Base-by-base conservation (phyloP, 768 basidiomycete species). In the Leccinum uliginosum region DNA sequence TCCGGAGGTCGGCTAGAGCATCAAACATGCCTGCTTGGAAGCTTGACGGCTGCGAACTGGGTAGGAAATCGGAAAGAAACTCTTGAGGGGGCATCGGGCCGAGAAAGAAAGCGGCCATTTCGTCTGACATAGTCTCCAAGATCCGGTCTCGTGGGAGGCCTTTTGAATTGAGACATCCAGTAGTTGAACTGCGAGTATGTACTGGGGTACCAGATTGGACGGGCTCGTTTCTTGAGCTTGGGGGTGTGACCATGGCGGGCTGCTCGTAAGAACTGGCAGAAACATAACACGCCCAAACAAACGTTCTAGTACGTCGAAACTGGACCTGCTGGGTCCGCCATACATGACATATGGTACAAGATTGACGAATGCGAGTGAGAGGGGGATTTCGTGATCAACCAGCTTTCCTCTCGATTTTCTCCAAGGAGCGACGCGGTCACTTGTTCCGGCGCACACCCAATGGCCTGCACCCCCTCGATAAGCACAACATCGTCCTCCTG, bases 401-500 rank as follows among this genome's bases (percentile, higher is more conserved):
- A 0, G 30, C 23, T 15, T 21, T 30, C 6, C 44, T 29, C 23
- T 56, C 52, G 7, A 71, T 60, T 54, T 63, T 70, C 1, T 51
- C 65, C 58, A 50, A 76, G 50, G 53, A 84, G 53, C 50, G 72
- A 67, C 19, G 69, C 46, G 8, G 80, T 65, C 15, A 85, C 76
- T 12, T 61, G 71, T 45, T 74, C 74, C 12, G 80, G 76, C 29
- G 73, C 59, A 63, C 15, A 80, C 81, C 84, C 84, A 85, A 67
- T 85, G 85, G 0, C 84, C 85, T 0, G 83, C 83, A 3, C 78
- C 79, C 3, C 26, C 3, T 78, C 70, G 8, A 85, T 69, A 43
- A 86, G 57, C n/a, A 83, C 75, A 29, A 83, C 74, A 32, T 79
- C 75, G 30, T 79, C 75, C 32, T 71, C 67, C 21, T 61, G 60